Conservation (phyloP, 2,329 filamentous ascomycete species). For the Aspergillus pseudonomiae region DNA sequence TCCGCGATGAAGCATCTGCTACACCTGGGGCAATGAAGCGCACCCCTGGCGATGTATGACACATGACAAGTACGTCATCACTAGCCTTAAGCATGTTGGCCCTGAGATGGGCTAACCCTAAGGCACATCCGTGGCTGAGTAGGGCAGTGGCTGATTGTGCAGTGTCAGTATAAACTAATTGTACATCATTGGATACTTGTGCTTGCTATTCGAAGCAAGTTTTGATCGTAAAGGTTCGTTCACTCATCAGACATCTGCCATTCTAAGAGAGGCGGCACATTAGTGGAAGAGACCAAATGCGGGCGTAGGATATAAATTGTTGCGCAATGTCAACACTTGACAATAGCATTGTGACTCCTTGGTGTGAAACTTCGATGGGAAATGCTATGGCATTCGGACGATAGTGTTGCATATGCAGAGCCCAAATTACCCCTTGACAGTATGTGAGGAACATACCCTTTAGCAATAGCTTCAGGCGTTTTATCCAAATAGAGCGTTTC, state of each 20-base stretch:
- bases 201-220: neutral
- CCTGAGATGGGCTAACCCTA: neutral
- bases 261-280: neutral
- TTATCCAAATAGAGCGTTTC: neutral
- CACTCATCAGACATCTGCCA: neutral
- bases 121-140: slow-evolving; percentile 1
- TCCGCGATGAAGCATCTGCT: neutral
- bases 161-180: neutral
- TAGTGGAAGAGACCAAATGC: neutral
- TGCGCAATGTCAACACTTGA: neutral
- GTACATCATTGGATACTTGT: neutral
- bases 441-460: neutral
- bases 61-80: neutral
- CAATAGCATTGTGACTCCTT: neutral
- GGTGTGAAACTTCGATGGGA: neutral
- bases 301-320: neutral
- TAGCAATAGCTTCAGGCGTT: neutral
- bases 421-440: neutral
- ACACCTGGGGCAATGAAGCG: neutral
- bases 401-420: neutral
- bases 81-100: neutral
- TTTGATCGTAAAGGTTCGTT: neutral
- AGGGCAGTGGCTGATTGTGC: neutral
- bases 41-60: neutral
- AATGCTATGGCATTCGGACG: neutral